Evolutionary conservation across 306 rosid genomes (phyloP).

Genomic region (Oxytropis ochrocephala): DNA sequence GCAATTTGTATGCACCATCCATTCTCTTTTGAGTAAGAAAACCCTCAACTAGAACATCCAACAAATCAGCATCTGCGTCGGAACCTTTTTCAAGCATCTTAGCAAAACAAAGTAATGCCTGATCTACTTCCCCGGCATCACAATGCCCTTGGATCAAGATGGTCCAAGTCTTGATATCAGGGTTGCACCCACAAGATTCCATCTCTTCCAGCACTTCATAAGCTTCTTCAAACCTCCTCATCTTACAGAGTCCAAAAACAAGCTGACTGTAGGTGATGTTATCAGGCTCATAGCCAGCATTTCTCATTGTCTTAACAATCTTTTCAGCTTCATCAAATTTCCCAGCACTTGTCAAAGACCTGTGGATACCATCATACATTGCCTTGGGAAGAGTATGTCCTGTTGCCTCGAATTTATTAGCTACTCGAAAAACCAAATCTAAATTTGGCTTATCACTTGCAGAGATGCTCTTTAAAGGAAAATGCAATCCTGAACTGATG

Average conservation of each 20-base stretch:
- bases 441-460: conserved; percentile 40
- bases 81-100: conserved; percentile 54
- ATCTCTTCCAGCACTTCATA: conserved; percentile 53
- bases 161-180: conserved; percentile 85
- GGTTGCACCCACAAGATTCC: conserved; percentile 51
- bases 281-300: conserved; percentile 63
- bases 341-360: conserved; percentile 63
- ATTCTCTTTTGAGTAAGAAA: conserved; percentile 47
- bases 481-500: conserved; percentile 48
- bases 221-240: conserved; percentile 58
- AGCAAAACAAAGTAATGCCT: conserved; percentile 49
- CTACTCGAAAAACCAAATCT: conserved; percentile 59
- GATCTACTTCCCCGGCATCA: conserved; percentile 48
- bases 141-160: conserved; percentile 82
- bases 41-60: conserved; percentile 59
- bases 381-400: conserved; percentile 59
- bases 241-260: conserved; percentile 73
- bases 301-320: conserved; percentile 46
- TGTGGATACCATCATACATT: conserved; percentile 66
- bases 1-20: conserved; percentile 56
- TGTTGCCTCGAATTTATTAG: conserved; percentile 52
- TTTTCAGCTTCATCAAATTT: conserved; percentile 66
- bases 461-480: conserved; percentile 47
- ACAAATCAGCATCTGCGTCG: conserved; percentile 56
- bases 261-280: conserved; percentile 77